Evolutionary conservation across 163 green algal species (phyloP), one percentile per base, ranked within the genome.

Genomic region (Chloromonas sp.): DNA sequence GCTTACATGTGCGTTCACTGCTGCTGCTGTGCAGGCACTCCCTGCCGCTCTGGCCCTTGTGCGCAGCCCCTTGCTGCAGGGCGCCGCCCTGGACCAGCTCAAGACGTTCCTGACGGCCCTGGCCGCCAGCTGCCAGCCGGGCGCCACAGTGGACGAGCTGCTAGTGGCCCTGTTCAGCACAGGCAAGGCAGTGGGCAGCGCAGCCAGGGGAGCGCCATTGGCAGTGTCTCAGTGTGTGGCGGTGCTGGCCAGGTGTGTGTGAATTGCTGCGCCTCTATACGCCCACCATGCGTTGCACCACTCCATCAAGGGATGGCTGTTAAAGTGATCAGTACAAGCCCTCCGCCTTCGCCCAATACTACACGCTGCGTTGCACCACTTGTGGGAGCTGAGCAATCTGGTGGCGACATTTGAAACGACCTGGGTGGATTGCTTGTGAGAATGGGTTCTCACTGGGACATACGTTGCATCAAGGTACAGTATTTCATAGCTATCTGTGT

Each of bases 191-290:
- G 58, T 2, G 60, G 71, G 15, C 66, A 77, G n/a, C n/a, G 60
- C 70, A 0, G 84, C 87, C 78, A 90, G 91, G 78, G 87, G 92
- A 81, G 93, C 95, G 1, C 95, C 97, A 90, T 88, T 92, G 57
- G 92, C 87, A 14, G 90, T 95, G n/a, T 95, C 96, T 2, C 92
- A 95, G 85, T 98, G 95, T 86, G 92, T 94, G 57, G 96, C 96
- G 1, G 92, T 92, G 58, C 92, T 99, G 80, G 96, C 91, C 83
- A 76, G 86, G 59, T 83, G 88, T 79, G 71, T 58, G 13, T 79
- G 71, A 3, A 58, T 14, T 58, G 71, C 71, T 79, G 13, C 58
- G 71, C 5, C 66, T n/a, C 66, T 76, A 8, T 76, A n/a, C 8
- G 66, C 8, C 8, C 11, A 76, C 11, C 66, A 76, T 11, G 11